Percentiles rank a stretch among this genome's conserved stretches.
Conservation (phyloP, 2,329 filamentous ascomycete species). For the Apiospora kogelbergensis region DNA sequence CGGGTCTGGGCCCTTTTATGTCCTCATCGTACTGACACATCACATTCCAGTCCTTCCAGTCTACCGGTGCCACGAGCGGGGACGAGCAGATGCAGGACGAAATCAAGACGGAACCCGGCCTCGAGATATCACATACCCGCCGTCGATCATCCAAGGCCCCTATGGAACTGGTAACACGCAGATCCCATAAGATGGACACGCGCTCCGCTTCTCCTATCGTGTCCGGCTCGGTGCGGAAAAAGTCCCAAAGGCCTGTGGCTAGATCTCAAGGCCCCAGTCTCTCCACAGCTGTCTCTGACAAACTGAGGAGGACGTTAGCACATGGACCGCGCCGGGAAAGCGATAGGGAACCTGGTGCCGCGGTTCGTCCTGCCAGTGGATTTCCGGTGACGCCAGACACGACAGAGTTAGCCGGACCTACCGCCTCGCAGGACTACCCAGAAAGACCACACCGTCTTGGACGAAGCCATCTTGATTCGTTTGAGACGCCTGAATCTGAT, state of each 20-base stretch:
- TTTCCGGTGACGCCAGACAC: conserved; percentile 60
- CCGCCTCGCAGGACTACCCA: conserved; percentile 11
- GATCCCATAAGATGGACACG: conserved; percentile 32
- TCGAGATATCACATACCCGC: conserved; percentile 31
- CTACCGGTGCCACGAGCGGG: conserved; percentile 20
- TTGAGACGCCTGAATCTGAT: conserved; percentile 46
- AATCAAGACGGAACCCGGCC: conserved; percentile 31
- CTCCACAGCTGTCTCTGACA: conserved; percentile 35
- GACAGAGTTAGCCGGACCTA: conserved; percentile 41
- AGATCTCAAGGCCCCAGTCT: conserved; percentile 29
- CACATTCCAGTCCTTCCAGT: conserved; percentile 23
- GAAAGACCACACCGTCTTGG: conserved; percentile 40
- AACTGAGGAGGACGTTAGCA: conserved; percentile 38
- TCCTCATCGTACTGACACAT: conserved; percentile 10
- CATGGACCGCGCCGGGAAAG: conserved; percentile 30
- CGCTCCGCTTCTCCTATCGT: conserved; percentile 35
- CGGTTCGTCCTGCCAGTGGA: conserved; percentile 21
- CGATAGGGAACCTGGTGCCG: conserved; percentile 21
- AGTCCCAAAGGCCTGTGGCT: conserved; percentile 26
- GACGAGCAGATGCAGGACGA: conserved; percentile 23
- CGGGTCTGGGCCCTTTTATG: not conserved
- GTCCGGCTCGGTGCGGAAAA: conserved; percentile 28
- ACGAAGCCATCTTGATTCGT: conserved; percentile 40
- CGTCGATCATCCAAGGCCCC: conserved; percentile 25
- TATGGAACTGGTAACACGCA: conserved; percentile 29